A percentile compares a stretch with the other conserved stretches of the same genome.
Conservation (phyloP, 2,329 filamentous ascomycete genomes). For the Exophiala phaeomuriformis region DNA sequence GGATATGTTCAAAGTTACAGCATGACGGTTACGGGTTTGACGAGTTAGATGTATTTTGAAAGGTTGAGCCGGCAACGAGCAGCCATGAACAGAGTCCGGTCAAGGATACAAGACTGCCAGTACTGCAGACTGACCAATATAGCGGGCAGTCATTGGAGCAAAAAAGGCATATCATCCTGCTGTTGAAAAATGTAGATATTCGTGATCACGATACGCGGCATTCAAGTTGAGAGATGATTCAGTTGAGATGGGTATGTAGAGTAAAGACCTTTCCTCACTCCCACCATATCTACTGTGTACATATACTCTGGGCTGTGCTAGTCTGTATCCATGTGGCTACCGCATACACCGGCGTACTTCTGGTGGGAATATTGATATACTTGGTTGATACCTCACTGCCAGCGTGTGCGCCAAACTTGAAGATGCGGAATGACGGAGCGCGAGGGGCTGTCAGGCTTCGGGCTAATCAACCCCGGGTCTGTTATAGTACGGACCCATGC, state of each 20-base stretch:
- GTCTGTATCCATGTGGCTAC: not conserved
- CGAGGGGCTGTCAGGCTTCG: too few relatives aligned
- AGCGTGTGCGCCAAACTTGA: too few relatives aligned
- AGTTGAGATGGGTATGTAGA: not conserved
- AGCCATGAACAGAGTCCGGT: not conserved
- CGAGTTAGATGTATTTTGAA: not conserved
- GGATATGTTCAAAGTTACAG: constrained; percentile 1
- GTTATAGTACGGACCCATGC: too few relatives aligned
- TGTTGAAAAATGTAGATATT: constrained; percentile 14
- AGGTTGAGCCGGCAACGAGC: not conserved
- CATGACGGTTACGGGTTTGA: not conserved
- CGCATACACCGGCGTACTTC: too few relatives aligned
- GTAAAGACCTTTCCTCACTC: not conserved
- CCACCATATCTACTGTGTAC: not conserved
- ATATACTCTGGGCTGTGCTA: not conserved
- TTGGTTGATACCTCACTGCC: not conserved
- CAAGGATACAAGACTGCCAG: not conserved
- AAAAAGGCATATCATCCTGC: constrained; percentile 7
- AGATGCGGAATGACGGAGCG: too few relatives aligned
- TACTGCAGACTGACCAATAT: not conserved
- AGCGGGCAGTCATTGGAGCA: constrained; percentile 6
- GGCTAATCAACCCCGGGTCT: too few relatives aligned
- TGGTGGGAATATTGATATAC: too few relatives aligned
- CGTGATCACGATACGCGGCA: constrained; percentile 3
- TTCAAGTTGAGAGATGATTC: not conserved